A percentile compares a stretch with the other conserved stretches of the same genome.
Conservation (phyloP, 2,329 filamentous ascomycete genomes). For the Dactylellina drechsleri region DNA sequence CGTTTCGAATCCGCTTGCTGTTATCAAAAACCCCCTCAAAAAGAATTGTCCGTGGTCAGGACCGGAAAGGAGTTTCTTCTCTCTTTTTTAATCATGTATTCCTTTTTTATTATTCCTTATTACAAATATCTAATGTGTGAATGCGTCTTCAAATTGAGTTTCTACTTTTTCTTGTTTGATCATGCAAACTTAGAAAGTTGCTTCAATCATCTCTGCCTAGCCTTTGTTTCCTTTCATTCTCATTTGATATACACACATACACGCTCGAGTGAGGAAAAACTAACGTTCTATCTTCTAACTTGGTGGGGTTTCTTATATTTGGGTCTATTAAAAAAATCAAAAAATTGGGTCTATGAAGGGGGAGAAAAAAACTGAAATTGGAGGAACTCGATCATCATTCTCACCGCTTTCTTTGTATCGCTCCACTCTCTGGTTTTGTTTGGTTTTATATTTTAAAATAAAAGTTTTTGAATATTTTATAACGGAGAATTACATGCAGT, state of each 20-base stretch:
- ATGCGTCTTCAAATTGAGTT: conserved; percentile 12
- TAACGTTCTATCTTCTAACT: too few species aligned
- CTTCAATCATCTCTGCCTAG: conserved; percentile 22
- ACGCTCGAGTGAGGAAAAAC: neutral
- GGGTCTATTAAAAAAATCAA: too few species aligned
- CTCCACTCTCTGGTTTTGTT: neutral
- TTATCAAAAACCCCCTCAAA: conserved; percentile 26
- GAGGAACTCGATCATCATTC: too few species aligned
- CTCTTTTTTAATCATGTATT: conserved; percentile 12
- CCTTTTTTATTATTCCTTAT: neutral
- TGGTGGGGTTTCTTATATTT: too few species aligned
- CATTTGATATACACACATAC: conserved; percentile 31
- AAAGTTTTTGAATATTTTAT: conserved; percentile 1
- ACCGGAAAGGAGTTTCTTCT: conserved; percentile 53
- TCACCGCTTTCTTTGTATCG: too few species aligned
- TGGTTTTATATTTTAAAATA: conserved; percentile 1
- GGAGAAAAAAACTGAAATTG: too few species aligned
- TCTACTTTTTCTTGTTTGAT: neutral
- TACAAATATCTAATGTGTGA: conserved; percentile 45
- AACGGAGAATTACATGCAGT: neutral
- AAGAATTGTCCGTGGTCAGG: conserved; percentile 55
- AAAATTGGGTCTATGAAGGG: too few species aligned
- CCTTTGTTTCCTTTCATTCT: conserved; percentile 14
- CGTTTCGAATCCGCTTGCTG: conserved; percentile 38
- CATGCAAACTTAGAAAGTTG: conserved; percentile 31